Evolutionary conservation across 2,329 filamentous ascomycete genomes (phyloP).

Genomic region (Diplocarpon rosae): DNA sequence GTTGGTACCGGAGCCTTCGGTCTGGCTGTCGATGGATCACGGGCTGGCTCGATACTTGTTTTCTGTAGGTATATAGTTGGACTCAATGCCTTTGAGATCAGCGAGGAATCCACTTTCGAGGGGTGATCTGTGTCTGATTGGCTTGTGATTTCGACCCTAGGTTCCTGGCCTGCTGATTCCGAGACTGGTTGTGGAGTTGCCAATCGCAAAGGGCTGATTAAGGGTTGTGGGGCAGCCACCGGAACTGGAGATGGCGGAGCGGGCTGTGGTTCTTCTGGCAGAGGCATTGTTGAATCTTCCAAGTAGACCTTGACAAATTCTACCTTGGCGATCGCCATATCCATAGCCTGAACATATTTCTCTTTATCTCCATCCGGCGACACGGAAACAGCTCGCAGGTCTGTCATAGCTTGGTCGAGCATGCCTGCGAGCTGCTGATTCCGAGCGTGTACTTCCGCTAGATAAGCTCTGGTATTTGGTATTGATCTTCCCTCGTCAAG

Average conservation of each 20-base stretch:
- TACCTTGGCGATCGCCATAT: slow-evolving; percentile 49
- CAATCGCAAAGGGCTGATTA: too few species aligned
- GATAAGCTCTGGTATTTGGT: slow-evolving; percentile 27
- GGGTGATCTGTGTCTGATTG: too few species aligned
- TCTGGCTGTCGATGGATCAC: slow-evolving; percentile 8
- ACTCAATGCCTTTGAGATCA: background rate
- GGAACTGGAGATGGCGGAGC: background rate
- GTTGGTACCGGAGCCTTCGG: slow-evolving; percentile 40
- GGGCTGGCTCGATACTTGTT: background rate
- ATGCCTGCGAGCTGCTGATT: slow-evolving; percentile 57
- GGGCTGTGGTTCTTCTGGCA: slow-evolving; percentile 27
- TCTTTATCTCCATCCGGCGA: slow-evolving; percentile 34
- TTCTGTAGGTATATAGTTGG: background rate
- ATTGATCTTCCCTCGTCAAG: slow-evolving; percentile 24
- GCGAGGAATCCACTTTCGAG: background rate
- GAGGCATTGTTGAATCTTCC: slow-evolving; percentile 44
- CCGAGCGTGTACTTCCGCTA: slow-evolving; percentile 48
- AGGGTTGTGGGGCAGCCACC: too few species aligned
- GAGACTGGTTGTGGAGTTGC: too few species aligned
- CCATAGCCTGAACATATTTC: slow-evolving; percentile 39
- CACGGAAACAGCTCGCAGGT: slow-evolving; percentile 49
- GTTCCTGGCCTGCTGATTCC: background rate
- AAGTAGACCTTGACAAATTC: slow-evolving; percentile 54
- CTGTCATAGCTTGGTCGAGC: slow-evolving; percentile 54
- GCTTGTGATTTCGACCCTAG: background rate